Evolutionary conservation across 2,329 filamentous ascomycete species (phyloP).

Genomic region (Tolypocladium pustulatum): DNA sequence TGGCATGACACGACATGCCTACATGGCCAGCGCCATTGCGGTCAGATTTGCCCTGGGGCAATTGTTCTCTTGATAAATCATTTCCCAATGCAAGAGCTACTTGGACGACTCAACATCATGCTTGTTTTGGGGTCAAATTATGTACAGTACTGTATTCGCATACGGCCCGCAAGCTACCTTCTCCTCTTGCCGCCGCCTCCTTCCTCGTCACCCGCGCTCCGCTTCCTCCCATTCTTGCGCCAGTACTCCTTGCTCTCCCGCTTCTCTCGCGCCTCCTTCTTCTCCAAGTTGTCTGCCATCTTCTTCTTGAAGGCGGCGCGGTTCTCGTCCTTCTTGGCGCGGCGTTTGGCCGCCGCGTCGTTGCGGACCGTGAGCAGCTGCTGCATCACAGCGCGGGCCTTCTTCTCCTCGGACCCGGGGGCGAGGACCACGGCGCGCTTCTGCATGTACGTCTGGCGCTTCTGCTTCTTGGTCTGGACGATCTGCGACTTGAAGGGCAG

Average conservation of each 20-base stretch:
- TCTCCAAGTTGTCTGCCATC: constrained; percentile 72
- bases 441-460: constrained; percentile 78
- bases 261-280: constrained; percentile 79
- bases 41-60: not conserved
- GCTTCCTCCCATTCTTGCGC: constrained; percentile 75
- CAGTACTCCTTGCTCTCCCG: constrained; percentile 88
- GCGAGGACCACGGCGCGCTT: constrained; percentile 84
- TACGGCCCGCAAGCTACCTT: constrained; percentile 9
- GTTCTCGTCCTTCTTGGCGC: constrained; percentile 80
- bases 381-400: constrained; percentile 79
- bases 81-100: not conserved
- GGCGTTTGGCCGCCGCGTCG: constrained; percentile 77
- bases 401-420: constrained; percentile 76
- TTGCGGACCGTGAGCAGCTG: constrained; percentile 85
- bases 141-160: not conserved
- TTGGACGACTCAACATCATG: not conserved
- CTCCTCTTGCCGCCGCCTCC: constrained; percentile 23
- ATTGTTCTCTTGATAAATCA: not conserved
- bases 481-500: constrained; percentile 93
- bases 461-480: constrained; percentile 67
- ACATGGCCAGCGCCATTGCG: not conserved
- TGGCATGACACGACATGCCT: too few relatives aligned
- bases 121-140: not conserved
- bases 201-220: constrained; percentile 32
- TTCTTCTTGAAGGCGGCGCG: constrained; percentile 71